Base-by-base conservation (phyloP, 1,139 yeast species). In the Blastobotrys arbuscula region DNA sequence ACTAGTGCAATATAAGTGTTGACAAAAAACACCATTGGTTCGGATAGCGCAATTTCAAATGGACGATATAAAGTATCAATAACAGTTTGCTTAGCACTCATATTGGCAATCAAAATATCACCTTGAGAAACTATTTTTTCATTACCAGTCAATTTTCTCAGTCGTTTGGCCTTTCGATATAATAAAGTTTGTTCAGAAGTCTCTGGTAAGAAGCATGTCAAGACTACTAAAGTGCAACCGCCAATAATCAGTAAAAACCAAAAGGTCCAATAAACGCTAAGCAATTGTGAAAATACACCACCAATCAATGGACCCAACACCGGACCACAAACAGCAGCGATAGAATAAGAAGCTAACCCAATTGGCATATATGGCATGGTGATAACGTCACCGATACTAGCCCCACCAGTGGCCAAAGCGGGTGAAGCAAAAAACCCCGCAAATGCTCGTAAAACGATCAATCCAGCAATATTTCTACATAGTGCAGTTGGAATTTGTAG, bases 381-480 rank as follows among this genome's bases (percentile, higher is more conserved):
- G 20, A 85, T 48, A 77, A 71, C 68, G 66, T 88, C 96, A 51
- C 81, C 73, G 53, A 87, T 77, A 4, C 94, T 79, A 52, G 95
- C 96, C 50, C 89, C 92, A 9, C 89, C 95, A 55, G 86, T 79
- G 7, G 95, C 83, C 64, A 88, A 72, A 0, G 94, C 90, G 4
- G 96, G 96, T 2, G 90, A 79, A 0, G 92, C 86, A 53, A 84
- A 75, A 31, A 83, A 73, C 1, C 96, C 96, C 34, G 87, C 76
- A 56, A 88, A 78, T 62, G 87, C 85, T 57, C 96, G 73, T 50
- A 86, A 69, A 3, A 86, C 82, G 43, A 85, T 70, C 31, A 68
- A 53, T 1, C 58, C 53, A 2, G 61, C 55, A 24, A 81, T 71
- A 55, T 80, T 78, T 18, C 71, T 64, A 1, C 80, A 67, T 42